Percentiles rank a stretch among this genome's conserved stretches.
Evolutionary conservation across 139 green algal species (phyloP).

Genomic region (Pleodorina starrii): DNA sequence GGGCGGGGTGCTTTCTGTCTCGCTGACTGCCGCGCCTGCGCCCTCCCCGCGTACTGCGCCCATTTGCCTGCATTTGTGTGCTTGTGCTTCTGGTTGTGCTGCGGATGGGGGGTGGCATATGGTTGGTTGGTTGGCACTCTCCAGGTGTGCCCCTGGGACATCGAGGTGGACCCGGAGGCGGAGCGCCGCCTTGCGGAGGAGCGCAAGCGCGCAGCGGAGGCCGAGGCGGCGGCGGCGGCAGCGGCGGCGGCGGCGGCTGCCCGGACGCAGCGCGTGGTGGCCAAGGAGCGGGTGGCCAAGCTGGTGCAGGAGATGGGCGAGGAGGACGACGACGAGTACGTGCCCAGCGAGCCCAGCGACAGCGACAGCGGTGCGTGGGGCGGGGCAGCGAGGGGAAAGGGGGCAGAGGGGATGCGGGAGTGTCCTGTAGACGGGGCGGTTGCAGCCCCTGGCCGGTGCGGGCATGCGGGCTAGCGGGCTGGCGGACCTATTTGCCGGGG

Average conservation of each 20-base stretch:
- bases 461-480: no score
- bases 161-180: constrained; percentile 85
- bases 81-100: no score
- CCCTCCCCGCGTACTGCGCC: no score
- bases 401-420: no score
- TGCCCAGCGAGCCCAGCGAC: constrained; percentile 22
- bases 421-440: no score
- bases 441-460: no score
- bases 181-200: constrained; percentile 59
- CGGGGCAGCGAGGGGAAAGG: background rate
- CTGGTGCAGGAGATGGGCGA: constrained; percentile 40
- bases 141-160: constrained; percentile 86
- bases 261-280: constrained; percentile 51
- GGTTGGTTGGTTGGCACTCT: no score
- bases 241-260: constrained; percentile 48
- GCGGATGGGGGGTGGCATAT: no score
- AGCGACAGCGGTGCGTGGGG: constrained; percentile 25
- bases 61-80: no score
- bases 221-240: constrained; percentile 27
- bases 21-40: no score
- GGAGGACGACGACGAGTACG: constrained; percentile 50
- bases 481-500: no score
- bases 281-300: constrained; percentile 49
- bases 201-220: constrained; percentile 31
- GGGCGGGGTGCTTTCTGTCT: no score